These are phyloP conservation scores for Lecanicillium sp. DNA, from an alignment of 2,329 filamentous ascomycete genomes.

Conservation along the genomic window DNA sequence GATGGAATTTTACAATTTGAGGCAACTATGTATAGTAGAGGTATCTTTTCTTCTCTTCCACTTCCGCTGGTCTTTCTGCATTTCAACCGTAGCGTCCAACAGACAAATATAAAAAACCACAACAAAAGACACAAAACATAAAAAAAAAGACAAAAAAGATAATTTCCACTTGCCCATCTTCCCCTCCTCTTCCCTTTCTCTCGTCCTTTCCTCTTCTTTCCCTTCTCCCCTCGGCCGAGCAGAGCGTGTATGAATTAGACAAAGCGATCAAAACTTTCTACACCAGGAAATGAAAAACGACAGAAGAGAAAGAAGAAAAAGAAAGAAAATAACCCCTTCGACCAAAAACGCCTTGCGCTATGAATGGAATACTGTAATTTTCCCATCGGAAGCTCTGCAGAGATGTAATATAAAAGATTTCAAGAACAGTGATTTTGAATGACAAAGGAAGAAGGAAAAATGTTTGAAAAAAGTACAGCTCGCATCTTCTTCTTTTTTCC, in stretches of 20 bases:
- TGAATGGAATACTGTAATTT: conserved; percentile 28
- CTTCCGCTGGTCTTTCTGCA: conserved; percentile 24
- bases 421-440: conserved; percentile 12
- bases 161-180: conserved; percentile 11
- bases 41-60: conserved; percentile 17
- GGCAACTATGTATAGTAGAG: conserved; percentile 27
- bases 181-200: conserved; percentile 16
- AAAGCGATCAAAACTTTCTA: conserved; percentile 18
- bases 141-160: not conserved
- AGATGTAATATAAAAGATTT: conserved; percentile 11
- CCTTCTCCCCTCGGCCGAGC: not conserved
- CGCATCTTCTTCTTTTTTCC: conserved; percentile 13
- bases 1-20: conserved; percentile 27
- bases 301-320: conserved; percentile 17
- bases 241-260: conserved; percentile 27
- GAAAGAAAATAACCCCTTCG: conserved; percentile 40
- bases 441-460: conserved; percentile 27
- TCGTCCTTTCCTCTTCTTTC: not conserved
- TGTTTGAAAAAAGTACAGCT: conserved; percentile 17
- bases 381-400: conserved; percentile 13
- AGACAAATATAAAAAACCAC: conserved; percentile 1
- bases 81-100: conserved; percentile 14
- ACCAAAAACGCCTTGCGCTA: conserved; percentile 51
- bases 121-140: not conserved
- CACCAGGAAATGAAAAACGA: conserved; percentile 16